A percentile compares a stretch with the other conserved stretches of the same genome.
Conservation (phyloP, 192 early-diverging fungal genomes). For the Backusella circina region DNA sequence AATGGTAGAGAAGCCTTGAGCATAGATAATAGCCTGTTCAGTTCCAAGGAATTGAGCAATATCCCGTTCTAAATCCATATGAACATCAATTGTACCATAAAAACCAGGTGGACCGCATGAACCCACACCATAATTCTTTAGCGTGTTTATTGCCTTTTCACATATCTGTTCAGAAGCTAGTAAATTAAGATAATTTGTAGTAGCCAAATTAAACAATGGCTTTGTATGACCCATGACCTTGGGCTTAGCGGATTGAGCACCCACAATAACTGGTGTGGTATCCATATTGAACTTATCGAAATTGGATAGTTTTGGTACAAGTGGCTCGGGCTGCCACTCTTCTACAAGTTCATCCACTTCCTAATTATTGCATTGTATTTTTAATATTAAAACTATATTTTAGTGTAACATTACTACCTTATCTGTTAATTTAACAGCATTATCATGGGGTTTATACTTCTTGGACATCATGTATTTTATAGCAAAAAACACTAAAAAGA, state of each 20-base stretch:
- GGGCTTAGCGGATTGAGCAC: conserved; percentile 61
- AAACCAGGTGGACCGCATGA: conserved; percentile 95
- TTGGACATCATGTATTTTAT: conserved; percentile 85
- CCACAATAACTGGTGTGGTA: conserved; percentile 69
- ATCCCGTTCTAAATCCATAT: conserved; percentile 87
- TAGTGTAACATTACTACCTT: conserved; percentile 45
- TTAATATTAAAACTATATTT: background rate
- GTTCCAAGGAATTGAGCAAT: conserved; percentile 84
- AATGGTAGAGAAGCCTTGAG: conserved; percentile 92
- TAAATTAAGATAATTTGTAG: conserved; percentile 86
- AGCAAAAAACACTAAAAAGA: conserved; percentile 81
- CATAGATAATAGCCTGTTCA: conserved; percentile 88
- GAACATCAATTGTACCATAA: conserved; percentile 94
- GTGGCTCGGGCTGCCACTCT: conserved; percentile 94
- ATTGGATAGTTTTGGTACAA: conserved; percentile 74
- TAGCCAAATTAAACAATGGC: conserved; percentile 76
- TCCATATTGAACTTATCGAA: conserved; percentile 74
- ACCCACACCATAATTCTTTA: conserved; percentile 80
- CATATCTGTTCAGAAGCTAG: conserved; percentile 71
- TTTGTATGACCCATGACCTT: conserved; percentile 62
- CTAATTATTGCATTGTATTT: conserved; percentile 35
- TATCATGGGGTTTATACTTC: conserved; percentile 75
- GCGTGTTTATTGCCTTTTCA: conserved; percentile 80
- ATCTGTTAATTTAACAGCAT: conserved; percentile 75
- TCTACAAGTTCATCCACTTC: conserved; percentile 93